Evolutionary conservation across 1,284 basidiomycete species (phyloP).

Genomic region (Cutaneotrichosporon cutaneum): DNA sequence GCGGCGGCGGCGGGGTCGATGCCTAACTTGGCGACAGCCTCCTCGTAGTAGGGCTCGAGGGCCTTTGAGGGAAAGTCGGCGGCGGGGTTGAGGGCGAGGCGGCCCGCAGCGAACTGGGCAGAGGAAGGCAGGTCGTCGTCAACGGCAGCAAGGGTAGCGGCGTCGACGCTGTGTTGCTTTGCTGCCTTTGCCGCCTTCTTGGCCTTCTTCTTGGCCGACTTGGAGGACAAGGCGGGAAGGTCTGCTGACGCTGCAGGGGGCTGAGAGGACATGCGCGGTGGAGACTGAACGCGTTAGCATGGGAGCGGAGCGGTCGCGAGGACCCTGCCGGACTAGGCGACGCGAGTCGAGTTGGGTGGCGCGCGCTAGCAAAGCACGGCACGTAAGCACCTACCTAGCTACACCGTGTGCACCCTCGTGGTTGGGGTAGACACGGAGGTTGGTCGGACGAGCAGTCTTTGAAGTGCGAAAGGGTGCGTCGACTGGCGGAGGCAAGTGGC

Average conservation of each 20-base stretch:
- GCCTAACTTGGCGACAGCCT: slow-evolving; percentile 7
- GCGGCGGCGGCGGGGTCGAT: neutral
- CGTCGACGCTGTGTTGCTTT: slow-evolving; percentile 10
- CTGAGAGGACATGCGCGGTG: slow-evolving; percentile 41
- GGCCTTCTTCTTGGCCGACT: slow-evolving; percentile 51
- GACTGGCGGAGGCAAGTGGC: slow-evolving; percentile 1
- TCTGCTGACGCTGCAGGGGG: slow-evolving; percentile 26
- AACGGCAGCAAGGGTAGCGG: neutral
- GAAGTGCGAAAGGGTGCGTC: neutral
- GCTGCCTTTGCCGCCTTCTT: slow-evolving; percentile 47
- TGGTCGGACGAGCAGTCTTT: slow-evolving; percentile 9
- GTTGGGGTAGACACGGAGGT: slow-evolving; percentile 19
- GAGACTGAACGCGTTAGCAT: slow-evolving; percentile 18
- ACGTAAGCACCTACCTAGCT: slow-evolving; percentile 25
- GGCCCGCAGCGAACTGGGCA: neutral
- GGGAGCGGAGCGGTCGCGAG: neutral
- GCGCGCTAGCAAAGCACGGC: slow-evolving; percentile 7
- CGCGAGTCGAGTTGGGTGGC: neutral
- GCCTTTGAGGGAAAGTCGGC: slow-evolving; percentile 2
- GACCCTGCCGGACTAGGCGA: neutral
- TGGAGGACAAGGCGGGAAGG: slow-evolving; percentile 43
- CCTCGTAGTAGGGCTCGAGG: slow-evolving; percentile 16
- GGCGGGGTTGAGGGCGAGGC: slow-evolving; percentile 9
- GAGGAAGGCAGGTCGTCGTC: neutral
- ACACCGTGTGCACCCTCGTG: slow-evolving; percentile 31